Percentiles rank a stretch among this genome's conserved stretches.
These are phyloP conservation scores for Agaricus subrufescens DNA, from an alignment of 768 basidiomycete species.

Conservation along the genomic window DNA sequence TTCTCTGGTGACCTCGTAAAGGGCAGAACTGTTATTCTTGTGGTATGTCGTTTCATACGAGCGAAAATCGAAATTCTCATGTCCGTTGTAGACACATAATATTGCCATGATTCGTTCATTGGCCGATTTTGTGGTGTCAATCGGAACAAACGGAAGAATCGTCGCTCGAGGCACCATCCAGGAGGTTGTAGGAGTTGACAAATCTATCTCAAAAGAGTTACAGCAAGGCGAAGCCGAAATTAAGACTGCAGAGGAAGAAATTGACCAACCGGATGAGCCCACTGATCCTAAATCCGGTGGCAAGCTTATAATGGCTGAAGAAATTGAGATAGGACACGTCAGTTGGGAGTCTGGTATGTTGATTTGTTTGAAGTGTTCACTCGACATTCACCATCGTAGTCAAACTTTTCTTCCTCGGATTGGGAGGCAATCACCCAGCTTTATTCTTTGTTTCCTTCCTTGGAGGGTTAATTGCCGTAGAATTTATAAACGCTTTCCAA, in stretches of 20 bases:
- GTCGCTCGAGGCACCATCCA: constrained; percentile 41
- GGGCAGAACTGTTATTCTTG: constrained; percentile 79
- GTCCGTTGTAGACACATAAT: constrained; percentile 35
- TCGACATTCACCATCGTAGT: constrained; percentile 16
- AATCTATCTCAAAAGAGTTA: constrained; percentile 19
- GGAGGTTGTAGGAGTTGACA: constrained; percentile 35
- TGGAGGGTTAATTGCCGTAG: constrained; percentile 19
- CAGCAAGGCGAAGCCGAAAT: constrained; percentile 22
- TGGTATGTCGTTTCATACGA: constrained; percentile 33
- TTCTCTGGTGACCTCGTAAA: constrained; percentile 70
- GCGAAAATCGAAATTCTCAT: not conserved
- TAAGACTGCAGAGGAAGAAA: constrained; percentile 20
- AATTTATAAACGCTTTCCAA: constrained; percentile 24
- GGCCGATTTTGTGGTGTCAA: constrained; percentile 50
- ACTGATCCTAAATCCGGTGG: constrained; percentile 32
- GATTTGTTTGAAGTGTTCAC: not conserved
- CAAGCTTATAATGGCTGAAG: constrained; percentile 59
- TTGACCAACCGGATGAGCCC: constrained; percentile 14
- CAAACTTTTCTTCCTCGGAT: constrained; percentile 28
- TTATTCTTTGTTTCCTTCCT: constrained; percentile 29
- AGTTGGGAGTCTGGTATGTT: constrained; percentile 41
- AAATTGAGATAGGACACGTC: constrained; percentile 55
- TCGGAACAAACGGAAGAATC: constrained; percentile 51
- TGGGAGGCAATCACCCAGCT: constrained; percentile 26
- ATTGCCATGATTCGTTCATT: constrained; percentile 46